Conservation (phyloP, 257 asterid genomes). For the Gentiana straminea region DNA sequence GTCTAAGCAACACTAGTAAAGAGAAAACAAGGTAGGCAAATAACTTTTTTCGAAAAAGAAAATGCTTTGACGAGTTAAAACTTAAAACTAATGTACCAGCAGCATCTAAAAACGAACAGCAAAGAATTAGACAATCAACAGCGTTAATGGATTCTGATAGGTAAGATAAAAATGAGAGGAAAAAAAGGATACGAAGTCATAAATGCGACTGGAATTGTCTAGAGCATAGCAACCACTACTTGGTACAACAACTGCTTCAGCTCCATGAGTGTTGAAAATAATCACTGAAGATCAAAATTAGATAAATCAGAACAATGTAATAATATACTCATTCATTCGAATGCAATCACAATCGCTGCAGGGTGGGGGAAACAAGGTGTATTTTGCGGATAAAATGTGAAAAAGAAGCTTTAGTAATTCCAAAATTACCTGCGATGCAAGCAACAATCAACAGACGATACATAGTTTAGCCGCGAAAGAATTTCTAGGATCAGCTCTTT, state of each 20-base stretch:
- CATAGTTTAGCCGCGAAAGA: slow-evolving; percentile 7
- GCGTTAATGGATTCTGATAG: not conserved
- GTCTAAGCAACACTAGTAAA: slow-evolving; percentile 41
- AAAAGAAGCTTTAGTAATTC: not conserved
- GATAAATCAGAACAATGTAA: too few relatives aligned
- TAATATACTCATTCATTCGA: too few relatives aligned
- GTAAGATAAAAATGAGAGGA: not conserved
- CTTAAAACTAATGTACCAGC: not conserved
- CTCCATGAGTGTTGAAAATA: slow-evolving; percentile 39
- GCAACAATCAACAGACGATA: slow-evolving; percentile 21
- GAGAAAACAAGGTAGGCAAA: slow-evolving; percentile 24
- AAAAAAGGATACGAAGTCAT: slow-evolving; percentile 74
- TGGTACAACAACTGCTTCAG: slow-evolving; percentile 62
- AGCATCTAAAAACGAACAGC: not conserved
- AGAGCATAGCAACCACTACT: slow-evolving; percentile 64
- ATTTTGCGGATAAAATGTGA: not conserved
- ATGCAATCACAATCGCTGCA: too few relatives aligned
- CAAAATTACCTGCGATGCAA: slow-evolving; percentile 26
- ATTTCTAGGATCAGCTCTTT: not conserved
- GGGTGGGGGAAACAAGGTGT: not conserved
- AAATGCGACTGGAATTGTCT: slow-evolving; percentile 66
- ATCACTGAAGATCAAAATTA: slow-evolving; percentile 31
- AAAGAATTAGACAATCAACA: not conserved
- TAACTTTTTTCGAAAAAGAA: not conserved
- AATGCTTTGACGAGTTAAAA: not conserved